These are phyloP conservation scores for Neofusicoccum umdonicola DNA, from an alignment of 2,329 filamentous ascomycete species.

Conservation along the genomic window DNA sequence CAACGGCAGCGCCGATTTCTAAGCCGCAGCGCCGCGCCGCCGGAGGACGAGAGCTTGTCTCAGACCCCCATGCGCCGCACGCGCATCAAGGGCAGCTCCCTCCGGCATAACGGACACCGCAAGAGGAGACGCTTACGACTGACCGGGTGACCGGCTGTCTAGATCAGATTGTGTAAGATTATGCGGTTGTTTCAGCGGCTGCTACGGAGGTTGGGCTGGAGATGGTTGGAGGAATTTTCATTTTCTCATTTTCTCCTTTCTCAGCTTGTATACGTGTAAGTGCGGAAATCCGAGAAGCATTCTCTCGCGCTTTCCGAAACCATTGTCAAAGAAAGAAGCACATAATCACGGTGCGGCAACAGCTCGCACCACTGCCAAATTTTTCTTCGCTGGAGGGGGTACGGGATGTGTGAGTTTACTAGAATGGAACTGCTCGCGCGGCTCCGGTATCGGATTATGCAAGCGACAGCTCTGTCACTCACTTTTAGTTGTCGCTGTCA, in stretches of 20 bases:
- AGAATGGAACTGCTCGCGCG: constrained; percentile 17
- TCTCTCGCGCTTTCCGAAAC: neutral
- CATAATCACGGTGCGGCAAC: constrained; percentile 12
- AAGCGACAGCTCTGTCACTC: constrained; percentile 10
- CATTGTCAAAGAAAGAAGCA: constrained; percentile 11
- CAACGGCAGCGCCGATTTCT: constrained; percentile 39
- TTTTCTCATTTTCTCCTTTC: neutral
- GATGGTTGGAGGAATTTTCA: neutral
- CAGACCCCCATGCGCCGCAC: constrained; percentile 17
- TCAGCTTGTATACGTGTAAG: constrained; percentile 15
- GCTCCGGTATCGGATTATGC: constrained; percentile 10
- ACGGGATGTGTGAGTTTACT: constrained; percentile 3
- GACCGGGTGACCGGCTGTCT: neutral
- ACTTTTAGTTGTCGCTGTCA: neutral
- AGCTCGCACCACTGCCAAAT: neutral
- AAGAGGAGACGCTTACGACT: constrained; percentile 25
- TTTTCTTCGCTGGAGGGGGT: neutral
- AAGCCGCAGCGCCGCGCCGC: constrained; percentile 25
- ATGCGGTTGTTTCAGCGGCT: constrained; percentile 7
- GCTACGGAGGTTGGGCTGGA: neutral
- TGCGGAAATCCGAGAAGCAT: neutral
- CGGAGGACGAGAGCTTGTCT: constrained; percentile 21
- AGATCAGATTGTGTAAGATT: constrained; percentile 17
- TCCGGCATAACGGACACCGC: constrained; percentile 24
- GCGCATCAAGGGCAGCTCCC: constrained; percentile 15